A percentile compares a stretch with the other conserved stretches of the same genome.
Evolutionary conservation across 352 stramenopile genomes (phyloP).

Genomic region (Phytophthora europaea): DNA sequence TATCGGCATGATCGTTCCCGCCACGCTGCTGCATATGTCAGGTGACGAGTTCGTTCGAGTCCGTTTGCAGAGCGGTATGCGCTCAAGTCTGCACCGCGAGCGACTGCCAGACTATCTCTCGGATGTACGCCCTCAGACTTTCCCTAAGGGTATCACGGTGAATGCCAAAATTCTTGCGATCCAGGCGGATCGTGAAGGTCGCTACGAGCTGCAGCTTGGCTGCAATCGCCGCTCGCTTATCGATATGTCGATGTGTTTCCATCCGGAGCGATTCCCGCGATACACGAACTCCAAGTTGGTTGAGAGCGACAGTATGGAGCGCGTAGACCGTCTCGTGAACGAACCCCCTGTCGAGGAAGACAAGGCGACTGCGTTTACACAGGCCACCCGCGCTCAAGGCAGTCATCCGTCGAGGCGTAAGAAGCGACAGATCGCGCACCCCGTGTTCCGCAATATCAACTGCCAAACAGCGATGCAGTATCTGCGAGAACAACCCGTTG

Average conservation of each 20-base stretch:
- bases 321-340: slow-evolving; percentile 85
- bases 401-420: slow-evolving; percentile 72
- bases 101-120: slow-evolving; percentile 83
- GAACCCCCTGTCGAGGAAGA: slow-evolving; percentile 79
- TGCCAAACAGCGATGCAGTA: slow-evolving; percentile 86
- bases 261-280: slow-evolving; percentile 61
- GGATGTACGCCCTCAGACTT: slow-evolving; percentile 65
- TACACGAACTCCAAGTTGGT: slow-evolving; percentile 68
- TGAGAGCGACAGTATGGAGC: slow-evolving; percentile 72
- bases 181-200: slow-evolving; percentile 75
- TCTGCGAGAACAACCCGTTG: slow-evolving; percentile 78
- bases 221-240: slow-evolving; percentile 82
- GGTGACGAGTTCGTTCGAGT: slow-evolving; percentile 88
- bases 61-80: slow-evolving; percentile 87
- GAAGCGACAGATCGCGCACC: slow-evolving; percentile 89
- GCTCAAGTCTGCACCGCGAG: slow-evolving; percentile 80
- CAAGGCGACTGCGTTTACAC: slow-evolving; percentile 56
- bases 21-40: slow-evolving; percentile 86
- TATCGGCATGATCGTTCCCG: slow-evolving; percentile 88
- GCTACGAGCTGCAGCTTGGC: slow-evolving; percentile 80
- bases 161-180: slow-evolving; percentile 87
- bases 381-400: slow-evolving; percentile 39
- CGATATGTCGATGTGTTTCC: slow-evolving; percentile 80
- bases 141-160: slow-evolving; percentile 89
- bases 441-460: slow-evolving; percentile 90